Conservation (phyloP, 257 asterid genomes). For the Nyctanthes arbortristis region DNA sequence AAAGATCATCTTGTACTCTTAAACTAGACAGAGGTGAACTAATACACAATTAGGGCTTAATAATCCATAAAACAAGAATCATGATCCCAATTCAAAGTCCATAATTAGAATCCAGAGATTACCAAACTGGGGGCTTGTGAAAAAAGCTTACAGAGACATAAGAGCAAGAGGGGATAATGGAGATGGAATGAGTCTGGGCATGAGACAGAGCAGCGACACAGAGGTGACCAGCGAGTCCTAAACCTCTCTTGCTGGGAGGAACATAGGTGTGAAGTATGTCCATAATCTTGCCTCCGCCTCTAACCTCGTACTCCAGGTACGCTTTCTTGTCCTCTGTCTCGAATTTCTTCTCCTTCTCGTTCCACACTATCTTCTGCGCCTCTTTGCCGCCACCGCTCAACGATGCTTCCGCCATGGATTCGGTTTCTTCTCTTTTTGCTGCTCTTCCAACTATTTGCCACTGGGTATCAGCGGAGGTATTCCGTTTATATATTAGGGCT, state of each 20-base stretch:
- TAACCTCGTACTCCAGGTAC: slow-evolving; percentile 58
- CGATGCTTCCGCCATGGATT: background rate
- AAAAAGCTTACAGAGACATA: slow-evolving; percentile 72
- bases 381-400: slow-evolving; percentile 4
- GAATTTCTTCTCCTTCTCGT: slow-evolving; percentile 57
- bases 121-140: background rate
- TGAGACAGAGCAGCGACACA: slow-evolving; percentile 83
- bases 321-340: slow-evolving; percentile 79
- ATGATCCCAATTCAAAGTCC: background rate
- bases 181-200: slow-evolving; percentile 53
- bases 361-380: slow-evolving; percentile 54
- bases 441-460: slow-evolving; percentile 24
- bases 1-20: no score
- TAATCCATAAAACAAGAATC: no score
- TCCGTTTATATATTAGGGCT: background rate
- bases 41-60: no score
- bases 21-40: no score
- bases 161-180: slow-evolving; percentile 83
- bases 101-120: background rate
- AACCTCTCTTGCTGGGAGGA: slow-evolving; percentile 80
- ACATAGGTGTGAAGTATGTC: slow-evolving; percentile 86
- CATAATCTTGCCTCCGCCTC: slow-evolving; percentile 48
- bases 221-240: slow-evolving; percentile 77
- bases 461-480: no score
- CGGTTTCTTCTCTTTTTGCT: slow-evolving; percentile 10